Percentiles rank a stretch among this genome's conserved stretches.
Conservation (phyloP, 371 early-diverging fungal species). For the Mortierella sp. region DNA sequence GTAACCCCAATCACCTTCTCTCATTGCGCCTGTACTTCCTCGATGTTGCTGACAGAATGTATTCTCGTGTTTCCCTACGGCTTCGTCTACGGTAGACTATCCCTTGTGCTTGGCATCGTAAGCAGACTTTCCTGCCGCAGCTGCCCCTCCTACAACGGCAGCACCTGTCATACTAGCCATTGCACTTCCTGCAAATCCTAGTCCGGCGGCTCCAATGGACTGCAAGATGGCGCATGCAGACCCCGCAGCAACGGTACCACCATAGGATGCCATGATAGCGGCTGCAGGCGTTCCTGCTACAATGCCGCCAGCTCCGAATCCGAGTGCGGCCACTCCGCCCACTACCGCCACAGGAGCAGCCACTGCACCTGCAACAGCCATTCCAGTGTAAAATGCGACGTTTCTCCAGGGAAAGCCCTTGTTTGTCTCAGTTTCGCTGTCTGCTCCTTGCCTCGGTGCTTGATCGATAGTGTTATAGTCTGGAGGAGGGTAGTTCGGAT, state of each 20-base stretch:
- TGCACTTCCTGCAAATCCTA: neutral
- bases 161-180: conserved; percentile 1
- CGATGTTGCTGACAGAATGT: no score
- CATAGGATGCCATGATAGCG: conserved; percentile 23
- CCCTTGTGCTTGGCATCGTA: neutral
- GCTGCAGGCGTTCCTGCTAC: conserved; percentile 16
- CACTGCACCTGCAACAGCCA: neutral
- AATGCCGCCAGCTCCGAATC: conserved; percentile 11
- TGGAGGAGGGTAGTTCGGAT: neutral
- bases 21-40: no score
- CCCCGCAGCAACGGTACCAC: conserved; percentile 15
- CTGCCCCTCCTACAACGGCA: neutral
- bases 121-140: neutral
- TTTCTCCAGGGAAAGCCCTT: neutral
- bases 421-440: neutral
- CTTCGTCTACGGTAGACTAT: no score
- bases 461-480: no score
- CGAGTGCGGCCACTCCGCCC: neutral
- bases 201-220: conserved; percentile 27
- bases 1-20: no score
- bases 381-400: neutral
- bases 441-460: neutral
- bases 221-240: conserved; percentile 25
- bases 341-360: neutral
- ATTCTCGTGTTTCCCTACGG: neutral